Percentiles rank a stretch among this genome's conserved stretches.
Conservation (phyloP, 1,139 yeast genomes). For the Eremothecium cymbalariae region DNA sequence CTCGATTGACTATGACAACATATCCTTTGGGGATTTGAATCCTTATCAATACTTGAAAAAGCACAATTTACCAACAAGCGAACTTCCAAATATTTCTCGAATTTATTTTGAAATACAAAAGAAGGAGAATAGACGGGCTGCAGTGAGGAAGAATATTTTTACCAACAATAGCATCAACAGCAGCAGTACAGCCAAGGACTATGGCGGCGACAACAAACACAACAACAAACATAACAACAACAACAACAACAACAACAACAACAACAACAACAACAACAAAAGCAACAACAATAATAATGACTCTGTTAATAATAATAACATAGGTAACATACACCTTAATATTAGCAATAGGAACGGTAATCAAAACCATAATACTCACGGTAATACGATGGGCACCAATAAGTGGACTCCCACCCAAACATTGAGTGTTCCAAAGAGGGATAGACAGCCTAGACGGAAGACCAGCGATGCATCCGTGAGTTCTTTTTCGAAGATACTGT, state of each 20-base stretch:
- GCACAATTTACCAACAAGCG: slow-evolving; percentile 32
- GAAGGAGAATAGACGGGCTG: slow-evolving; percentile 27
- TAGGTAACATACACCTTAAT: neutral
- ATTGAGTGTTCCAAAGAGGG: slow-evolving; percentile 1
- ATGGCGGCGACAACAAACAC: neutral
- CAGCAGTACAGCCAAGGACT: neutral
- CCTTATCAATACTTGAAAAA: slow-evolving; percentile 35
- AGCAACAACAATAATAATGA: neutral
- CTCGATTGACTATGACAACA: slow-evolving; percentile 16
- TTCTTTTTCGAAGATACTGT: slow-evolving; percentile 11
- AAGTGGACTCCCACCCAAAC: slow-evolving; percentile 8
- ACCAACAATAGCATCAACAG: neutral
- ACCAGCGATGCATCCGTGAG: slow-evolving; percentile 13
- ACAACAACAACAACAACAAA: neutral
- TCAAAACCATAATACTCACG: slow-evolving; percentile 3
- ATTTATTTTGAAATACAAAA: slow-evolving; percentile 34
- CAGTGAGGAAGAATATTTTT: slow-evolving; percentile 18
- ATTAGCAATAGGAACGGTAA: slow-evolving; percentile 1
- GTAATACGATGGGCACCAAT: slow-evolving; percentile 10
- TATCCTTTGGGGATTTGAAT: slow-evolving; percentile 33
- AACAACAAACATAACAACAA: neutral
- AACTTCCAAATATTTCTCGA: slow-evolving; percentile 33
- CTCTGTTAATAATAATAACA: neutral
- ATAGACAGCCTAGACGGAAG: slow-evolving; percentile 18
- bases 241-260: neutral